Evolutionary conservation across 257 asterid genomes (phyloP), one percentile per base, ranked within the genome.

Genomic region (Mitragyna speciosa): DNA sequence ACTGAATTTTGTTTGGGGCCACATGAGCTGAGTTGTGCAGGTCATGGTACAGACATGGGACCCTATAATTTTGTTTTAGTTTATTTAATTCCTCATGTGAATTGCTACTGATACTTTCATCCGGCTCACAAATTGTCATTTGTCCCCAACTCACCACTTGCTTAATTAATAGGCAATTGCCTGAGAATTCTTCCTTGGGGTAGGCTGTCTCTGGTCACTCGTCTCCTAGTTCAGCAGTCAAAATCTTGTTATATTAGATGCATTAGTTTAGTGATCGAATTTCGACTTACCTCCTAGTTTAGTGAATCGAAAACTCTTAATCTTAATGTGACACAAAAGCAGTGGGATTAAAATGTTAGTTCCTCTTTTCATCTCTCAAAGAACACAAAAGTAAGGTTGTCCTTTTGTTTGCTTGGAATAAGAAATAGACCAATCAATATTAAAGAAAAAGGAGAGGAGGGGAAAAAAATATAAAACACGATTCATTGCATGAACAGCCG

Each of bases 401-500:
- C 6, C 4, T 71, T 71, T 71, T 45, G 39, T 71, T 71, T n/a
- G 54, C 41, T 71, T 71, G 76, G 76, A 15, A 26, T 14, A 14
- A 72, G 20, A 30, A 73, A 73, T 10, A 7, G 31, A 12, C n/a
- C 5, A 73, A 7, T 10, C 6, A 28, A 52, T 28, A 15, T 17
- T 65, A 65, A 15, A 14, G 24, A 28, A 72, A 28, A 15, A 15
- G 43, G 2, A 51, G 20, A 17, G 72, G 48, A 30, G n/a, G n/a
- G 11, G 22, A 12, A 33, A 31, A 28, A 71, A 19, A 24, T n/a
- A 77, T 30, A 58, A 64, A 63, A n/a, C 30, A 56, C 24, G 48
- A 3, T 19, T 26, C 39, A n/a, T 9, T 54, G 63, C 72, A 71
- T 36, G 85, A 75, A 78, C 36, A 70, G 78, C 86, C 90, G 90